phyloP scores from a whole-genome alignment of 805 yeast species.

The Metschnikowia arizonensis region DNA sequence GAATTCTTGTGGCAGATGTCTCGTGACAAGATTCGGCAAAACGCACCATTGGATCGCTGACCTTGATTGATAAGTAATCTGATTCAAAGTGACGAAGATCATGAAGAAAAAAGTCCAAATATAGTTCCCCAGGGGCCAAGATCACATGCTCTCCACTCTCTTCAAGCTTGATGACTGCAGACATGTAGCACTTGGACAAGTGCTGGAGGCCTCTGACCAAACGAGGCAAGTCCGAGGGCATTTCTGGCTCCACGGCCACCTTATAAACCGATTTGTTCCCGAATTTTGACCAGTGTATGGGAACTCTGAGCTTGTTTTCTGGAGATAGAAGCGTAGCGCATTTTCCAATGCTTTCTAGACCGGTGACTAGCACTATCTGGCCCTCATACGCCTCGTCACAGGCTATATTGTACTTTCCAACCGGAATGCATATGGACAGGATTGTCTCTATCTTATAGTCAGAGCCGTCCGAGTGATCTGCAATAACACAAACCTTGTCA shows the following conservation, averaged over 20 bases:
- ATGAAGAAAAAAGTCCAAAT: conserved; percentile 76
- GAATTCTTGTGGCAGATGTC: conserved; percentile 61
- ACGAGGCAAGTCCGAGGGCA: conserved; percentile 74
- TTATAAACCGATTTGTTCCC: conserved; percentile 62
- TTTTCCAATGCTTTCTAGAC: conserved; percentile 54
- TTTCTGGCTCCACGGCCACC: conserved; percentile 76
- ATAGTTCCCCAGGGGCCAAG: conserved; percentile 81
- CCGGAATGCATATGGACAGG: conserved; percentile 48
- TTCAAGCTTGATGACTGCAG: conserved; percentile 67
- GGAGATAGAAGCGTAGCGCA: conserved; percentile 49
- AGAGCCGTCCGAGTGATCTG: conserved; percentile 58
- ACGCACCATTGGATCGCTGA: conserved; percentile 77
- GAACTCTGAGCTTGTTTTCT: conserved; percentile 12
- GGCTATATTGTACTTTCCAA: conserved; percentile 65
- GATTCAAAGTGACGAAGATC: conserved; percentile 66
- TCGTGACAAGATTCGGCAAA: conserved; percentile 75
- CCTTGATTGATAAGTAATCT: conserved; percentile 61
- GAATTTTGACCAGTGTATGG: conserved; percentile 41
- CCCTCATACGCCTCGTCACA: conserved; percentile 58
- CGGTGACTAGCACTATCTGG: conserved; percentile 61
- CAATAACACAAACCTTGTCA: conserved; percentile 49
- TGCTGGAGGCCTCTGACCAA: conserved; percentile 66
- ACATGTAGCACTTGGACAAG: conserved; percentile 59
- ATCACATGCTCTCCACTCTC: conserved; percentile 86
- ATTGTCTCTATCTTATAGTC: conserved; percentile 45